Conservation (phyloP, 257 asterid species). For the Linderniella brevidens region DNA sequence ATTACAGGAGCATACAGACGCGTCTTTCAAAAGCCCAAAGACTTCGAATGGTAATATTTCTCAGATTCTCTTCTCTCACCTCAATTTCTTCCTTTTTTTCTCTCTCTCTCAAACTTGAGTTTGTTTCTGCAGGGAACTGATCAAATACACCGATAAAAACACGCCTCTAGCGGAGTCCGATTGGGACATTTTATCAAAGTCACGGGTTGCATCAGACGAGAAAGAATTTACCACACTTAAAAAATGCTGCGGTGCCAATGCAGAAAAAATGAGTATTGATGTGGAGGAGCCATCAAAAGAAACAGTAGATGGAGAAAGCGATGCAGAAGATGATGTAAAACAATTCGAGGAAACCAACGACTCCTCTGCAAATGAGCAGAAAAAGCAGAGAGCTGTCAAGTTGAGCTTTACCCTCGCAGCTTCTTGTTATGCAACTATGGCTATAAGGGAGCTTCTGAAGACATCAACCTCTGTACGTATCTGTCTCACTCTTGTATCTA, state of each 20-base stretch:
- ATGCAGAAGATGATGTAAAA: constrained; percentile 13
- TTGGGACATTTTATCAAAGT: constrained; percentile 45
- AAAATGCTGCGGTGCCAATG: constrained; percentile 11
- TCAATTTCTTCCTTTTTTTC: constrained; percentile 8
- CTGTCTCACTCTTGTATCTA: neutral
- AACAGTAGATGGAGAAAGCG: constrained; percentile 10
- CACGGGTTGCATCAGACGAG: constrained; percentile 16
- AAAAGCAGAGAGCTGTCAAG: constrained; percentile 58
- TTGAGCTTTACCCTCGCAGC: constrained; percentile 81
- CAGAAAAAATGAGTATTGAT: constrained; percentile 10
- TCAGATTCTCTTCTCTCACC: constrained; percentile 9
- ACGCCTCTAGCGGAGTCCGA: constrained; percentile 73
- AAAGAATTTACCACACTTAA: constrained; percentile 14
- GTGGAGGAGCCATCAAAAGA: constrained; percentile 11
- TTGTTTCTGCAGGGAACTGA: constrained; percentile 46
- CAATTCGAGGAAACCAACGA: constrained; percentile 17
- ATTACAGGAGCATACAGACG: constrained; percentile 86
- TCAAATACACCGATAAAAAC: constrained; percentile 51
- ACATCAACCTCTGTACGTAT: constrained; percentile 79
- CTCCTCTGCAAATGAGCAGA: constrained; percentile 17
- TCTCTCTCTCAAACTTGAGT: constrained; percentile 9
- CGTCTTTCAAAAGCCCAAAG: constrained; percentile 81
- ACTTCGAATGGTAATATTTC: constrained; percentile 69
- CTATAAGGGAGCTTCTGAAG: constrained; percentile 89
- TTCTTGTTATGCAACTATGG: constrained; percentile 98